Base-by-base conservation (phyloP, 306 rosid genomes). In the Coriaria nepalensis region DNA sequence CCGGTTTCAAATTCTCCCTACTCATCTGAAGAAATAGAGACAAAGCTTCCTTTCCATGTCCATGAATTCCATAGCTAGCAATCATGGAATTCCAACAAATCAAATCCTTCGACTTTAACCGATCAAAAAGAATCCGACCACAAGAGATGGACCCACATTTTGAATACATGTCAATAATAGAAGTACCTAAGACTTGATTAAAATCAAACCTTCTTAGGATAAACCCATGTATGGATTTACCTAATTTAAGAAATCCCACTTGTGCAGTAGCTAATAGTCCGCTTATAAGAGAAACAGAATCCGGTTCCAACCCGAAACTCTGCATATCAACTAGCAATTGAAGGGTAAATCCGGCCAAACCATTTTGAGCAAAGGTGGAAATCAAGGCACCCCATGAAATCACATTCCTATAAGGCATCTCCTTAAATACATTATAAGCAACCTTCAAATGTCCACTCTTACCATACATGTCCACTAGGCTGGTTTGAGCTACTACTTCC, bases 41-140 rank as follows among this genome's bases (percentile, higher is more conserved):
- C n/a, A 68, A 34, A 68, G 78, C 78, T 61, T 68, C 78, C 59
- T 43, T 57, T 48, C 70, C 75, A 10, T 41, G 40, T 10, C 78
- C 82, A 61, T 72, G 73, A 38, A 68, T 47, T 59, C 75, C 75
- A 62, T 62, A 68, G 44, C 68, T 43, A 7, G 62, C 42, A 58
- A 76, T 76, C 75, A 76, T 76, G 2, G 63, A 68, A 65, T 76
- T 71, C 70, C 70, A 71, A 45, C 56, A 65, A 47, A 71, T 68
- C 34, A 14, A 33, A 55, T 71, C 82, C 46, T 52, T 76, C 7
- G 41, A 53, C n/a, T 45, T 43, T 35, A 61, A 60, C 56, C 46
- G 43, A 47, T 71, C 49, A 29, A 76, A 76, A 32, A 71, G 48
- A 35, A 71, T 14, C 29, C 57, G 57, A 2, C 75, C 78, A 41